These are phyloP conservation scores for Ophiocordyceps sinensis DNA, from an alignment of 2,329 filamentous ascomycete genomes.

Conservation along the genomic window DNA sequence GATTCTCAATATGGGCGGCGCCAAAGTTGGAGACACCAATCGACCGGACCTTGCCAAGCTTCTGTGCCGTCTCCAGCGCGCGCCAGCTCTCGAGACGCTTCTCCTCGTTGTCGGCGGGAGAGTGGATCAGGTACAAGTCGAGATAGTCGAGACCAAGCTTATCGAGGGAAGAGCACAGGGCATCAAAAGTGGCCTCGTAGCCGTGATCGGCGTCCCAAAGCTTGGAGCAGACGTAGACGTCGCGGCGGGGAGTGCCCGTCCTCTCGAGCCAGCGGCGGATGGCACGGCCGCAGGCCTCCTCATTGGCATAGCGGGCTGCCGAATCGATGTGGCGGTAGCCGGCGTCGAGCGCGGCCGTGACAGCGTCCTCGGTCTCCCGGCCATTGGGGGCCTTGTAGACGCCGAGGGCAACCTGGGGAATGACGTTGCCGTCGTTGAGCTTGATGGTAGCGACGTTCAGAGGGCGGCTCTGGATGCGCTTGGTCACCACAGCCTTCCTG, in stretches of 20 bases:
- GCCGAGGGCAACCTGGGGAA: slow-evolving; percentile 39
- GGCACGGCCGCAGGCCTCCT: slow-evolving; percentile 54
- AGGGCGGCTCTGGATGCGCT: too few species aligned
- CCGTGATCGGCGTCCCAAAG: slow-evolving; percentile 42
- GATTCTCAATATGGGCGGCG: slow-evolving; percentile 42
- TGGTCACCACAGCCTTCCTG: slow-evolving; percentile 11
- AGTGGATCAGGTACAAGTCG: slow-evolving; percentile 56
- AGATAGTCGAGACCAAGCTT: slow-evolving; percentile 55
- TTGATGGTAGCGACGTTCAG: slow-evolving; percentile 29
- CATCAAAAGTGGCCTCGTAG: slow-evolving; percentile 36
- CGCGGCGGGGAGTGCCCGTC: slow-evolving; percentile 46
- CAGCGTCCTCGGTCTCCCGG: slow-evolving; percentile 44
- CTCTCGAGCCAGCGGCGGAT: slow-evolving; percentile 55
- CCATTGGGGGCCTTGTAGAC: slow-evolving; percentile 32
- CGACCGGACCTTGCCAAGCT: slow-evolving; percentile 46
- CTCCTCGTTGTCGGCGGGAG: slow-evolving; percentile 51
- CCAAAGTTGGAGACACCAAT: slow-evolving; percentile 76
- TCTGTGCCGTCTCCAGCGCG: slow-evolving; percentile 52
- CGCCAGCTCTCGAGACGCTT: slow-evolving; percentile 60
- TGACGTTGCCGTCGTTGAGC: slow-evolving; percentile 57
- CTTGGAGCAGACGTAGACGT: slow-evolving; percentile 55
- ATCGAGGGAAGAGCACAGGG: slow-evolving; percentile 49
- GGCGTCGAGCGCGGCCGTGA: slow-evolving; percentile 44
- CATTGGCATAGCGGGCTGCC: slow-evolving; percentile 46
- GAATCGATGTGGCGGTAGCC: slow-evolving; percentile 40